These are phyloP conservation scores for Yamadazyma triangularis DNA, from an alignment of 1,139 yeast species.

Conservation along the genomic window DNA sequence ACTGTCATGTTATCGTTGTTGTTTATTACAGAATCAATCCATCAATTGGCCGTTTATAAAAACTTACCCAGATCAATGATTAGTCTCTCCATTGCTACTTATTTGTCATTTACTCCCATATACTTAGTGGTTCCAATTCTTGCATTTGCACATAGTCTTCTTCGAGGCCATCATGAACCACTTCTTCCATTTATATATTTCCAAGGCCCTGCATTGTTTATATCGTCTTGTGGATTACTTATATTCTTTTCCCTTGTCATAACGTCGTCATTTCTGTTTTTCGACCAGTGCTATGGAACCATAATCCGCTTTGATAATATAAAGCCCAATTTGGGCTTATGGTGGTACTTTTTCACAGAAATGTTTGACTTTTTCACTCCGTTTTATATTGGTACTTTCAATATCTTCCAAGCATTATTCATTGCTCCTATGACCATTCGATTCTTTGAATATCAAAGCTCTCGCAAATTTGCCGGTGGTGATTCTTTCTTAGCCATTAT, in stretches of 20 bases:
- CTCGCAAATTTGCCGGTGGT: conserved; percentile 9
- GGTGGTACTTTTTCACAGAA: conserved; percentile 99
- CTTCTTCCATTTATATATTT: conserved; percentile 15
- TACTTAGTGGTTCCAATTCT: conserved; percentile 55
- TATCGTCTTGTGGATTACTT: conserved; percentile 27
- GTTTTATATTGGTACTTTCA: conserved; percentile 81
- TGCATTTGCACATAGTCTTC: conserved; percentile 26
- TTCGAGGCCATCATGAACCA: conserved; percentile 8
- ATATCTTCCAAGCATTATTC: conserved; percentile 65
- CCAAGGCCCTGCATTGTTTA: conserved; percentile 22
- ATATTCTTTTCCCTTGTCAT: conserved; percentile 26
- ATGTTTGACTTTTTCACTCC: conserved; percentile 87
- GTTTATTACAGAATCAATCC: conserved; percentile 47
- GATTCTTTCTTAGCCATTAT: conserved; percentile 69
- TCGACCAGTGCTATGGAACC: conserved; percentile 59
- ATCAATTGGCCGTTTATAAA: conserved; percentile 38
- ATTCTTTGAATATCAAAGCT: conserved; percentile 33
- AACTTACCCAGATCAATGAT: conserved; percentile 45
- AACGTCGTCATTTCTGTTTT: conserved; percentile 42
- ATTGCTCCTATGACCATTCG: conserved; percentile 72
- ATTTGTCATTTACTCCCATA: conserved; percentile 59
- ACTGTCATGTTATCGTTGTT: conserved; percentile 60
- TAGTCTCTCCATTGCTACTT: conserved; percentile 58
- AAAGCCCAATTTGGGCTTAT: conserved; percentile 82
- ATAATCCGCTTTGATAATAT: conserved; percentile 61